phyloP scores from a whole-genome alignment of 768 basidiomycete species.

The Lactifluus hygrophoroides region DNA sequence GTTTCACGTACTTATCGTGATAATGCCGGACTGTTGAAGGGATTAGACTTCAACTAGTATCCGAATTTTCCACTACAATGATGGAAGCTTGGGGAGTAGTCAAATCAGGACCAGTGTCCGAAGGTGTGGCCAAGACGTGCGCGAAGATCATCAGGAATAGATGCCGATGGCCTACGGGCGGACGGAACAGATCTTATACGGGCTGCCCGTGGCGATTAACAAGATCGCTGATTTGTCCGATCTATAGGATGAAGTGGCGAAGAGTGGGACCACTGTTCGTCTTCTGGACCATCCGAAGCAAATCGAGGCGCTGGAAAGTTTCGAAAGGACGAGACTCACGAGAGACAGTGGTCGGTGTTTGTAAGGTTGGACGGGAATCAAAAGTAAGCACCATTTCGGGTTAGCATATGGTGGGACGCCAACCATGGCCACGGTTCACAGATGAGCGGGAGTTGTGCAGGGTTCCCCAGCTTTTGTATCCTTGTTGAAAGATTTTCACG shows the following conservation, averaged over 20 bases:
- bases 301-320: constrained; percentile 53
- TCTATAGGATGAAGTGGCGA: constrained; percentile 47
- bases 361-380: constrained; percentile 74
- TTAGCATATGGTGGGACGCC: not conserved
- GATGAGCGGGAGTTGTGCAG: constrained; percentile 65
- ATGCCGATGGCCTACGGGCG: constrained; percentile 2
- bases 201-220: constrained; percentile 60
- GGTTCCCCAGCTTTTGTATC: constrained; percentile 44
- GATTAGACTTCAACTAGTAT: constrained; percentile 55
- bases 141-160: not conserved
- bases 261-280: constrained; percentile 51
- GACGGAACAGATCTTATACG: constrained; percentile 60
- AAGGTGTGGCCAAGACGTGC: constrained; percentile 64
- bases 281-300: constrained; percentile 73
- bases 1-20: not conserved
- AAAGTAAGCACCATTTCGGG: constrained; percentile 42
- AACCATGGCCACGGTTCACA: constrained; percentile 24
- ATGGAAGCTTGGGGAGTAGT: constrained; percentile 76
- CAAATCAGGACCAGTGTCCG: constrained; percentile 54
- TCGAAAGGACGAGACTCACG: constrained; percentile 36
- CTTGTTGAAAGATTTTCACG: constrained; percentile 45
- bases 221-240: constrained; percentile 63
- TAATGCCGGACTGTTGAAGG: constrained; percentile 59
- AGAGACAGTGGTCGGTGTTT: constrained; percentile 63
- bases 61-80: constrained; percentile 44